phyloP scores from a whole-genome alignment of 768 basidiomycete species.

The Russula earlei region DNA sequence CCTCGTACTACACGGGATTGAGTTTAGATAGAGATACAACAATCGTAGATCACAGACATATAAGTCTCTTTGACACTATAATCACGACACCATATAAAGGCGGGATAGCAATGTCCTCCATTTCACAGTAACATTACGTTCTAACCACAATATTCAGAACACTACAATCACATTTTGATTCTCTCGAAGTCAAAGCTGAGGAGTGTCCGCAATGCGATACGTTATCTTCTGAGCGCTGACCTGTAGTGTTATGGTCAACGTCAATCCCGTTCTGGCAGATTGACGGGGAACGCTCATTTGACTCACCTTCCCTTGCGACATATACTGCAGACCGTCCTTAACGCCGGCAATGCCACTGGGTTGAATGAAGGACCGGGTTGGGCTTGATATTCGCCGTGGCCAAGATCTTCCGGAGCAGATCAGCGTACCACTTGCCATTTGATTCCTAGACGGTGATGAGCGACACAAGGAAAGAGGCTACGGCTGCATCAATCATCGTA shows the following conservation, averaged over 20 bases:
- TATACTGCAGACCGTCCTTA: slow-evolving; percentile 23
- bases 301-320: slow-evolving; percentile 24
- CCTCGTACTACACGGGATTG: too few species aligned
- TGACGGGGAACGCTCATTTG: too few species aligned
- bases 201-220: slow-evolving; percentile 20
- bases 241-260: background rate
- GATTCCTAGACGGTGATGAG: slow-evolving; percentile 1
- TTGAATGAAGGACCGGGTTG: slow-evolving; percentile 22
- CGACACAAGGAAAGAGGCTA: background rate
- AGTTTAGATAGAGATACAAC: too few species aligned
- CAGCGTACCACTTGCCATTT: slow-evolving; percentile 21
- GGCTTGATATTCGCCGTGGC: slow-evolving; percentile 21
- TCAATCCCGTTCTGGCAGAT: background rate
- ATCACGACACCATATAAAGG: too few species aligned
- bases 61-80: too few species aligned
- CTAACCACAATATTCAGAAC: too few species aligned
- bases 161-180: too few species aligned
- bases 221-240: slow-evolving; percentile 27
- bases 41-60: too few species aligned
- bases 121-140: too few species aligned
- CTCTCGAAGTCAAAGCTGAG: background rate
- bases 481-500: background rate
- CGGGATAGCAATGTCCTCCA: too few species aligned
- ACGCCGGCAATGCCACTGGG: slow-evolving; percentile 23
- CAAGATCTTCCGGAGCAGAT: slow-evolving; percentile 20